A percentile compares a stretch with the other conserved stretches of the same genome.
Evolutionary conservation across 164 flowering plant genomes (phyloP).

Genomic region (Litsea cubeba): DNA sequence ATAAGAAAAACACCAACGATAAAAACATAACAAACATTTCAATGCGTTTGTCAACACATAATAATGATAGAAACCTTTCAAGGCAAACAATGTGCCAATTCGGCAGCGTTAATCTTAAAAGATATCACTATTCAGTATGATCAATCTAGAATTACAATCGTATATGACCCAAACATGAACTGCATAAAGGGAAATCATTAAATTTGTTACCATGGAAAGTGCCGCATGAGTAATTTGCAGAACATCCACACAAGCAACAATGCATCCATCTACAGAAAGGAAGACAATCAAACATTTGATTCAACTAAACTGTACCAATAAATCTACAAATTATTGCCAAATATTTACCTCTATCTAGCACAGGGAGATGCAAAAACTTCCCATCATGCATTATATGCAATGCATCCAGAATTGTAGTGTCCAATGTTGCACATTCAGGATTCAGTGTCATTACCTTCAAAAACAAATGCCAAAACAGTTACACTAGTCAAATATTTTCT

Average conservation of each 20-base stretch:
- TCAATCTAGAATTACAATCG: background rate
- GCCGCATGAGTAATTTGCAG: constrained; percentile 97
- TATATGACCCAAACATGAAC: background rate
- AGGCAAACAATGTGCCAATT: background rate
- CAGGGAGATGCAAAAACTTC: constrained; percentile 92
- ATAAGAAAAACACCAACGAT: too few relatives aligned
- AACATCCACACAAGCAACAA: constrained; percentile 87
- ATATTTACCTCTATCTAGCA: constrained; percentile 66
- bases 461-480: constrained; percentile 1
- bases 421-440: constrained; percentile 85
- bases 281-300: constrained; percentile 3
- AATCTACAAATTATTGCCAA: background rate
- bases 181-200: background rate
- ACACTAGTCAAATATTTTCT: background rate
- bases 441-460: constrained; percentile 86
- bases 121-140: background rate
- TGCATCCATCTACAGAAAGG: constrained; percentile 58
- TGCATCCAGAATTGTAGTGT: constrained; percentile 91
- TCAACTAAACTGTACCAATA: background rate
- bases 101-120: background rate
- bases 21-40: too few relatives aligned
- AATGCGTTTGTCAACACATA: too few relatives aligned
- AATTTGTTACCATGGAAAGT: constrained; percentile 73
- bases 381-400: constrained; percentile 97
- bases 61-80: too few relatives aligned